phyloP scores from a whole-genome alignment of 345 rosid genomes.

The Abelmoschus esculentus region DNA sequence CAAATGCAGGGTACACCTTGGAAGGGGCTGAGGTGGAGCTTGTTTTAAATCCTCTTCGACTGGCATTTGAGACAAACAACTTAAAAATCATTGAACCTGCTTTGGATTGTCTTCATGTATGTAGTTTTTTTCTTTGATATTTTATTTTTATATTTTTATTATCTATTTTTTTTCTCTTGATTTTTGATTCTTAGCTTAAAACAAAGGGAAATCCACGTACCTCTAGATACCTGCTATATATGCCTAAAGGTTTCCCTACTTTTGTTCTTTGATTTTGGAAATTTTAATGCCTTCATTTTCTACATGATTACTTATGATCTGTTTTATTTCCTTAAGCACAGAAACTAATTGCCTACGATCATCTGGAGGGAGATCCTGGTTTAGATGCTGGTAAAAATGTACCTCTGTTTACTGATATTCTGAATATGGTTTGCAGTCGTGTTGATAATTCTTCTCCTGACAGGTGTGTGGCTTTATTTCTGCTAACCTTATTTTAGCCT shows the following conservation, averaged over 20 bases:
- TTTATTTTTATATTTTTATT: neutral
- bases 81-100: slow-evolving; percentile 84
- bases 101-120: slow-evolving; percentile 97
- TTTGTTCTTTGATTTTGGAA: slow-evolving; percentile 3
- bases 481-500: slow-evolving; percentile 11
- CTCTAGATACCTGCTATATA: slow-evolving; percentile 6
- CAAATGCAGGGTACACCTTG: slow-evolving; percentile 65
- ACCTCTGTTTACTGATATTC: slow-evolving; percentile 74
- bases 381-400: slow-evolving; percentile 80
- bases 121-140: slow-evolving; percentile 19
- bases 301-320: slow-evolving; percentile 13
- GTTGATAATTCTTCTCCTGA: slow-evolving; percentile 93
- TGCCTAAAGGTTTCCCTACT: neutral
- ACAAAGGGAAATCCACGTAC: slow-evolving; percentile 6
- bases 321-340: slow-evolving; percentile 29
- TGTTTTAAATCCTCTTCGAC: slow-evolving; percentile 84
- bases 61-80: slow-evolving; percentile 91
- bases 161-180: neutral
- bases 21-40: slow-evolving; percentile 24
- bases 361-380: slow-evolving; percentile 79
- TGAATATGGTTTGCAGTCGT: slow-evolving; percentile 83
- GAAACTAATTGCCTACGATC: slow-evolving; percentile 97
- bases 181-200: neutral
- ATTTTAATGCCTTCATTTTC: slow-evolving; percentile 14
- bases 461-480: slow-evolving; percentile 40